Percentiles rank a stretch among this genome's conserved stretches.
Evolutionary conservation across 129 eudicot genomes (phyloP).

Genomic region (Calendula officinalis): DNA sequence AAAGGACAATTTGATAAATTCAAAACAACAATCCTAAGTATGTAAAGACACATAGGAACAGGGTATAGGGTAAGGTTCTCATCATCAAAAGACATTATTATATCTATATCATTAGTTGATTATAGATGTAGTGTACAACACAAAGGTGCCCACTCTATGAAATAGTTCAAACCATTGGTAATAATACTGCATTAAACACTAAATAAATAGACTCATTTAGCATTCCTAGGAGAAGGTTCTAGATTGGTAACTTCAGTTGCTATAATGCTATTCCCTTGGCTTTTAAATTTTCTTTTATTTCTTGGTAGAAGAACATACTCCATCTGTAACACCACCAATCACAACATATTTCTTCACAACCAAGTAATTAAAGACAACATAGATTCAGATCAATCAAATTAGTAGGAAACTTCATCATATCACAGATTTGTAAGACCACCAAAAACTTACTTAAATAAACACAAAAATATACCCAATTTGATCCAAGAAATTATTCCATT

Average conservation of each 20-base stretch:
- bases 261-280: conserved; percentile 1
- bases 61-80: conserved; percentile 13
- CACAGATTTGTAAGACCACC: conserved; percentile 1
- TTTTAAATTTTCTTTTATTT: conserved; percentile 22
- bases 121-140: conserved; percentile 8
- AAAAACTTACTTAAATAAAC: background rate
- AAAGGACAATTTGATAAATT: background rate
- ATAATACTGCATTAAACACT: conserved; percentile 13
- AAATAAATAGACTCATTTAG: conserved; percentile 7
- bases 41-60: too few species aligned
- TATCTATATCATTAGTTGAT: conserved; percentile 12
- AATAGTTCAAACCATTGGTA: conserved; percentile 13
- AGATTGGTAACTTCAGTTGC: conserved; percentile 19
- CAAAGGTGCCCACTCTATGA: background rate
- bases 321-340: conserved; percentile 33
- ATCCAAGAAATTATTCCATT: background rate
- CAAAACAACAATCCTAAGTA: background rate
- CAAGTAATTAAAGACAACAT: conserved; percentile 4
- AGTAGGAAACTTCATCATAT: background rate
- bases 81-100: conserved; percentile 9
- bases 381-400: background rate
- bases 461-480: background rate
- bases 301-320: conserved; percentile 4
- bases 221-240: conserved; percentile 21
- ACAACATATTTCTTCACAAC: conserved; percentile 19